A percentile compares a stretch with the other conserved stretches of the same genome.
phyloP scores from a whole-genome alignment of 2,329 filamentous ascomycete species.

The Drechslerella stenobrocha region DNA sequence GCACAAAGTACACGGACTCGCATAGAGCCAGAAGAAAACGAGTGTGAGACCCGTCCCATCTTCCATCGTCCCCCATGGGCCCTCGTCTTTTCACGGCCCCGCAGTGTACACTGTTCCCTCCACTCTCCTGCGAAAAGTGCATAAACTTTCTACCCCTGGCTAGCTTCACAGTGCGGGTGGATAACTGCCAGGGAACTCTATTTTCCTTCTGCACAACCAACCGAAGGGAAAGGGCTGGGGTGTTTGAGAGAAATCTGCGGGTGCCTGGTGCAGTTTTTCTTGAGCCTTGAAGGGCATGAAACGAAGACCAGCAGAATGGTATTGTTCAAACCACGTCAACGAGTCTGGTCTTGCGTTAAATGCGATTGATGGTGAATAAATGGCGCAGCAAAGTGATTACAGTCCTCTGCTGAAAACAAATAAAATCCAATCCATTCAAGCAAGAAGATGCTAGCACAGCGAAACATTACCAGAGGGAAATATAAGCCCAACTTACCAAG shows the following conservation, averaged over 20 bases:
- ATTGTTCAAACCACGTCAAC: not conserved
- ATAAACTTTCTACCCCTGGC: conserved; percentile 33
- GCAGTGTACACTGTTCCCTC: conserved; percentile 20
- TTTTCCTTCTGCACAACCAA: conserved; percentile 41
- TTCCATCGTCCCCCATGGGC: conserved; percentile 31
- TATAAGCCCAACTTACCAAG: too few relatives aligned
- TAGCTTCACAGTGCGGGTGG: conserved; percentile 35
- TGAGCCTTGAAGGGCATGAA: not conserved
- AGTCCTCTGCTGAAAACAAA: too few relatives aligned
- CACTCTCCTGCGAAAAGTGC: conserved; percentile 42
- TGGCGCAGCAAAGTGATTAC: too few relatives aligned
- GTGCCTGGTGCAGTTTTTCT: conserved; percentile 3
- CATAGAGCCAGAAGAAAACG: too few relatives aligned
- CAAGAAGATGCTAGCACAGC: too few relatives aligned
- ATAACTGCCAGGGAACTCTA: conserved; percentile 39
- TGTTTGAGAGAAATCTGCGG: not conserved
- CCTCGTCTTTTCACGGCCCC: conserved; percentile 6
- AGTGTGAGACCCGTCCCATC: conserved; percentile 15
- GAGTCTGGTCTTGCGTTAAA: too few relatives aligned
- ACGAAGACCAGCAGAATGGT: not conserved
- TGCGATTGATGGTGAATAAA: too few relatives aligned
- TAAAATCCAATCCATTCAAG: too few relatives aligned
- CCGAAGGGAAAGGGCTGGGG: conserved; percentile 9
- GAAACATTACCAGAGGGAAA: too few relatives aligned
- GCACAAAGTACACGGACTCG: too few relatives aligned